These are phyloP conservation scores for Kazachstania taianensis DNA, from an alignment of 805 yeast species.

Conservation along the genomic window DNA sequence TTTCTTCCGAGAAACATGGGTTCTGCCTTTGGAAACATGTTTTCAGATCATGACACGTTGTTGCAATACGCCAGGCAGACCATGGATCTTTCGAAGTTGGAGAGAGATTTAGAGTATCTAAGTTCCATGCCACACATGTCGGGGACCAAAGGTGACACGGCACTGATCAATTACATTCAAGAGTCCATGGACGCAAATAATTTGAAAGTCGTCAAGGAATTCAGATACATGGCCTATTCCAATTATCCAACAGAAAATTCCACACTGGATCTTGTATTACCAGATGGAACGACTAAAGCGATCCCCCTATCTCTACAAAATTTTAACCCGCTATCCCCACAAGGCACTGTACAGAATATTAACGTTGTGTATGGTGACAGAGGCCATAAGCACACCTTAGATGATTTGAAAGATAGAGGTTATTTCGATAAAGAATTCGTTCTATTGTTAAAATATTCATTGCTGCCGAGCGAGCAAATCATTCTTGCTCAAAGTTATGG, in stretches of 20 bases:
- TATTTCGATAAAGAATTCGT: slow-evolving; percentile 41
- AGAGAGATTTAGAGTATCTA: slow-evolving; percentile 58
- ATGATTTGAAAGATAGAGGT: slow-evolving; percentile 28
- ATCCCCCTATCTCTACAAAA: slow-evolving; percentile 32
- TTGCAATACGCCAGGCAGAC: slow-evolving; percentile 39
- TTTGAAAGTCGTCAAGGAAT: slow-evolving; percentile 32
- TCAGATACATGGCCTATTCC: slow-evolving; percentile 44
- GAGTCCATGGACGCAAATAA: slow-evolving; percentile 51
- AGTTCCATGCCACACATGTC: slow-evolving; percentile 79
- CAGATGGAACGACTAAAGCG: slow-evolving; percentile 2
- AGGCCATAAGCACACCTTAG: slow-evolving; percentile 52
- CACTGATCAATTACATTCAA: slow-evolving; percentile 57
- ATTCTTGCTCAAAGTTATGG: slow-evolving; percentile 45
- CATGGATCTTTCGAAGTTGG: slow-evolving; percentile 48
- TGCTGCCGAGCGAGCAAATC: slow-evolving; percentile 41
- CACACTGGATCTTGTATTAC: neutral
- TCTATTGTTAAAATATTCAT: slow-evolving; percentile 51
- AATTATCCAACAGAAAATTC: slow-evolving; percentile 39
- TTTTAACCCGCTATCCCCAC: slow-evolving; percentile 59
- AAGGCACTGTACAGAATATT: slow-evolving; percentile 43
- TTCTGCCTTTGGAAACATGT: slow-evolving; percentile 41
- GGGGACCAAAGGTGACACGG: slow-evolving; percentile 78
- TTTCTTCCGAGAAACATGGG: slow-evolving; percentile 36
- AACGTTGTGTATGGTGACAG: slow-evolving; percentile 52
- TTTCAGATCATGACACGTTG: slow-evolving; percentile 49